Conservation (phyloP, 208 protist species). For the Novymonas esmeraldas region DNA sequence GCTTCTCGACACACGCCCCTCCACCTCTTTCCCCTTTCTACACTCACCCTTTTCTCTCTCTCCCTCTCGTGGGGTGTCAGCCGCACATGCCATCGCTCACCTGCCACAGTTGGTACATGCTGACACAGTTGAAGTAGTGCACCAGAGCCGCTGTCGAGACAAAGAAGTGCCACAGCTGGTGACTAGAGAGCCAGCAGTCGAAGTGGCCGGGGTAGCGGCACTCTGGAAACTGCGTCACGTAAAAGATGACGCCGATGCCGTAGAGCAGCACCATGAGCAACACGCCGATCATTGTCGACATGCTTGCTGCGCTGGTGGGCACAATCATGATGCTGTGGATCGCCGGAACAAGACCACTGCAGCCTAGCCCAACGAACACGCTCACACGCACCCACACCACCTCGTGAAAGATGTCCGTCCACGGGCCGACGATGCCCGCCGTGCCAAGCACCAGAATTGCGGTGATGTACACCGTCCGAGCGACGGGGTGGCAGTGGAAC, state of each 20-base stretch:
- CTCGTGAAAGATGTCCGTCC: slow-evolving; percentile 53
- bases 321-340: slow-evolving; percentile 55
- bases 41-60: too few relatives aligned
- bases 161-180: slow-evolving; percentile 87
- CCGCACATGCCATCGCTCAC: slow-evolving; percentile 36
- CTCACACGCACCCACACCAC: slow-evolving; percentile 53
- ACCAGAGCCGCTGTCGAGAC: slow-evolving; percentile 69
- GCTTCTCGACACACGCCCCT: too few relatives aligned
- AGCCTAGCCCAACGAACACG: slow-evolving; percentile 71
- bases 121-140: slow-evolving; percentile 74
- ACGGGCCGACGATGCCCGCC: slow-evolving; percentile 71
- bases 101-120: slow-evolving; percentile 71
- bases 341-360: slow-evolving; percentile 64
- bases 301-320: slow-evolving; percentile 25
- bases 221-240: slow-evolving; percentile 79
- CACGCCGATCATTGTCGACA: slow-evolving; percentile 46
- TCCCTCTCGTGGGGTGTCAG: too few relatives aligned
- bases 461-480: slow-evolving; percentile 60
- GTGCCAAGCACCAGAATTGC: slow-evolving; percentile 69
- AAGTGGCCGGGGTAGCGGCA: slow-evolving; percentile 69
- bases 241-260: slow-evolving; percentile 70
- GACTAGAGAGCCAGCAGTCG: slow-evolving; percentile 67
- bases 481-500: slow-evolving; percentile 68
- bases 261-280: slow-evolving; percentile 74
- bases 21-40: too few relatives aligned